Evolutionary conservation across 768 basidiomycete genomes (phyloP).

Genomic region (Astraeus odoratus): DNA sequence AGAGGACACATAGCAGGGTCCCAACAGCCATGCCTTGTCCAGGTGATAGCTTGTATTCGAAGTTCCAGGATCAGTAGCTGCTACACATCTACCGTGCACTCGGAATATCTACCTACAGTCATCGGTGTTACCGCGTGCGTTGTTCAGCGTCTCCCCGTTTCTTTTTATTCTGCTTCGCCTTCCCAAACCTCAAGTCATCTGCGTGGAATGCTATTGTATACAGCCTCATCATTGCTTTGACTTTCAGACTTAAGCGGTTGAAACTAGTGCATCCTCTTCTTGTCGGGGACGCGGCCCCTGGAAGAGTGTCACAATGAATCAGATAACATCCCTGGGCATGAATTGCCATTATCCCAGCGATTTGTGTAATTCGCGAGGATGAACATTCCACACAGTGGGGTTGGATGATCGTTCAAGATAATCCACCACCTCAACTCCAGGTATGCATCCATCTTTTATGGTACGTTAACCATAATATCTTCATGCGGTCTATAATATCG

Average conservation of each 20-base stretch:
- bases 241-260: too few species aligned
- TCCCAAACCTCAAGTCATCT: background rate
- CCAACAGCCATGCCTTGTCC: too few species aligned
- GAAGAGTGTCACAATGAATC: background rate
- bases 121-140: too few species aligned
- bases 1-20: too few species aligned
- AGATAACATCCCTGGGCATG: background rate
- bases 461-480: too few species aligned
- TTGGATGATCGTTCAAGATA: background rate
- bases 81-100: too few species aligned
- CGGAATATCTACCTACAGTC: too few species aligned
- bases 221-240: background rate
- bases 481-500: too few species aligned
- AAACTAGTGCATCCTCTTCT: background rate
- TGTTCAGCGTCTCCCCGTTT: background rate
- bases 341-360: background rate
- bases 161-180: background rate
- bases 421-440: too few species aligned
- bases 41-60: too few species aligned
- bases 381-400: background rate
- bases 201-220: background rate
- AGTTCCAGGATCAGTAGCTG: too few species aligned
- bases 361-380: background rate
- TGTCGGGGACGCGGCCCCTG: background rate
- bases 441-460: too few species aligned